A percentile compares a stretch with the other conserved stretches of the same genome.
phyloP scores from a whole-genome alignment of 176 grass and related monocot genomes.

The Carex cristatella region DNA sequence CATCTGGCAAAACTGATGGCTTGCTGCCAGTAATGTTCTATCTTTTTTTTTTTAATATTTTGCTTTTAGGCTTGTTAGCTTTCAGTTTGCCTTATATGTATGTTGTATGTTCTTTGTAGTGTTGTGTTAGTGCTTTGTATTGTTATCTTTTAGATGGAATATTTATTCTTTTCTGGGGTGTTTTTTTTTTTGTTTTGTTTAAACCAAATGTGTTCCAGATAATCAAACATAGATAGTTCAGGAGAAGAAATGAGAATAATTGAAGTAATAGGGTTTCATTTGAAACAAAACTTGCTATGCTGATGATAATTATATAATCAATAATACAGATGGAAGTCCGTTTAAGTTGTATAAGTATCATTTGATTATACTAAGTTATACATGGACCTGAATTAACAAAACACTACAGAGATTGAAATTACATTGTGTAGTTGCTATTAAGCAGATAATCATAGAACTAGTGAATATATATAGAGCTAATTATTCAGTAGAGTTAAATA shows the following conservation, averaged over 20 bases:
- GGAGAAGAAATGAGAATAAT: not conserved
- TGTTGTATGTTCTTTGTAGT: not conserved
- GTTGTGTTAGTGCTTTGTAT: not conserved
- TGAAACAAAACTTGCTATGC: not conserved
- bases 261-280: not conserved
- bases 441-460: too few relatives aligned
- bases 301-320: not conserved
- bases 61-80: not conserved
- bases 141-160: not conserved
- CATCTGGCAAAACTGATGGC: constrained; percentile 48
- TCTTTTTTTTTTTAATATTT: not conserved
- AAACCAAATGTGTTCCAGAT: not conserved
- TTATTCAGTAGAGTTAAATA: too few relatives aligned
- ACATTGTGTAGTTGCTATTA: too few relatives aligned
- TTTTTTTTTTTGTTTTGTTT: not conserved
- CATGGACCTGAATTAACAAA: too few relatives aligned
- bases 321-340: not conserved
- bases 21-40: constrained; percentile 29
- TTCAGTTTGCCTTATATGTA: not conserved
- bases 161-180: not conserved
- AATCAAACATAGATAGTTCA: not conserved
- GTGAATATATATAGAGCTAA: too few relatives aligned
- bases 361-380: too few relatives aligned
- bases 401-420: too few relatives aligned
- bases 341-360: too few relatives aligned